Evolutionary conservation across 2,329 filamentous ascomycete species (phyloP).

Genomic region (Lithohypha guttulata): DNA sequence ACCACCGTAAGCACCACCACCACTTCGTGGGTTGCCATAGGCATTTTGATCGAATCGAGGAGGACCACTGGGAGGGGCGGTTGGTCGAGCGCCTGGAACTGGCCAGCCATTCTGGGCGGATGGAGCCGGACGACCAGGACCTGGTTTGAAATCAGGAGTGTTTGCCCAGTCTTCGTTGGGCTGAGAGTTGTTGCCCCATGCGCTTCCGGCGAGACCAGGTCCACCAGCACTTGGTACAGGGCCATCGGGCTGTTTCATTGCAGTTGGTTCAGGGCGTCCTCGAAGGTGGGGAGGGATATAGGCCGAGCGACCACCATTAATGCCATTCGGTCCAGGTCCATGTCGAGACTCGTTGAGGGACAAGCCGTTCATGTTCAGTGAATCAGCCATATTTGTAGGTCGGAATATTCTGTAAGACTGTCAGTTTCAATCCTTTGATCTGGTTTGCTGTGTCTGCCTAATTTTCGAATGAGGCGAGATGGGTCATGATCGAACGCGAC

Average conservation of each 20-base stretch:
- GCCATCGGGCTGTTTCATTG: slow-evolving; percentile 27
- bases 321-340: slow-evolving; percentile 37
- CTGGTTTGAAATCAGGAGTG: slow-evolving; percentile 46
- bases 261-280: slow-evolving; percentile 27
- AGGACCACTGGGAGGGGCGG: slow-evolving; percentile 21
- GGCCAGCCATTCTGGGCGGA: slow-evolving; percentile 29
- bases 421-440: neutral
- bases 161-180: slow-evolving; percentile 40
- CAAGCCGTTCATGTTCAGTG: slow-evolving; percentile 47
- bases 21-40: slow-evolving; percentile 44
- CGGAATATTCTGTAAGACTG: neutral
- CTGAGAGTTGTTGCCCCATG: slow-evolving; percentile 25
- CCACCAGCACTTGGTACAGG: slow-evolving; percentile 24
- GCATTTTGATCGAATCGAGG: slow-evolving; percentile 49
- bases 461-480: no score
- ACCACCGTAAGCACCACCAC: slow-evolving; percentile 39
- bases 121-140: slow-evolving; percentile 26
- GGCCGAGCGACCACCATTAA: slow-evolving; percentile 38
- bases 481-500: no score
- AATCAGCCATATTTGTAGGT: slow-evolving; percentile 36
- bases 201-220: slow-evolving; percentile 25
- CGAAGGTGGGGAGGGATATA: slow-evolving; percentile 59
- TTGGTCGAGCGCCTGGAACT: slow-evolving; percentile 11
- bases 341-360: slow-evolving; percentile 54
- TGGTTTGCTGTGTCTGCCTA: neutral